Evolutionary conservation across 805 yeast genomes (phyloP).

Genomic region (Metschnikowia amazonensis): DNA sequence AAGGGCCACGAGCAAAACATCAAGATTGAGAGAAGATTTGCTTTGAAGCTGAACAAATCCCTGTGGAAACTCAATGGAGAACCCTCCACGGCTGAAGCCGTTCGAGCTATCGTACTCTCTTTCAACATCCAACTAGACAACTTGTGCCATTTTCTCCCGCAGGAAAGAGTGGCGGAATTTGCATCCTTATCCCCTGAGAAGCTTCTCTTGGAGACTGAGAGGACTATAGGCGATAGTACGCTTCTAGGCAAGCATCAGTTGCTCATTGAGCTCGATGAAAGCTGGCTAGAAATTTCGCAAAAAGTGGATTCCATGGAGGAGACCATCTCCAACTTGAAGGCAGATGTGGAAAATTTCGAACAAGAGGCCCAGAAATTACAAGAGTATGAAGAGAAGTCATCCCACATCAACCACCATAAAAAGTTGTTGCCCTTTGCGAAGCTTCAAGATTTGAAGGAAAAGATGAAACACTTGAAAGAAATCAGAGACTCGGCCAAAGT

Average conservation of each 20-base stretch:
- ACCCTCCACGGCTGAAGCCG: slow-evolving; percentile 38
- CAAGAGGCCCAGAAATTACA: slow-evolving; percentile 46
- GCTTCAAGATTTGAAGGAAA: slow-evolving; percentile 34
- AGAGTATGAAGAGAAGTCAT: slow-evolving; percentile 43
- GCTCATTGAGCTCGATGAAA: slow-evolving; percentile 50
- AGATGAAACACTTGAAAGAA: slow-evolving; percentile 29
- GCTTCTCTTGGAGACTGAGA: slow-evolving; percentile 69
- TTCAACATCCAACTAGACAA: slow-evolving; percentile 85
- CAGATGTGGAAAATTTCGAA: slow-evolving; percentile 37
- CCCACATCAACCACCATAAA: slow-evolving; percentile 35
- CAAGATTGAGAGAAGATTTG: slow-evolving; percentile 45
- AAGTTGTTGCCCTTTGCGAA: slow-evolving; percentile 41
- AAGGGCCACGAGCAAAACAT: slow-evolving; percentile 30
- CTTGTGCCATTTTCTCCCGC: slow-evolving; percentile 91
- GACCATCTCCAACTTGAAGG: slow-evolving; percentile 30
- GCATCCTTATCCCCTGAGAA: slow-evolving; percentile 76
- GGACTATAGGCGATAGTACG: slow-evolving; percentile 67
- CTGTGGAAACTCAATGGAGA: slow-evolving; percentile 49
- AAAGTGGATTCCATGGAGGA: slow-evolving; percentile 26
- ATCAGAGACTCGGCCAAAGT: slow-evolving; percentile 35
- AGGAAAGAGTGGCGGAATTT: slow-evolving; percentile 90
- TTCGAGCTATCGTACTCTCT: slow-evolving; percentile 42
- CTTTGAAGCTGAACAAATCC: slow-evolving; percentile 37
- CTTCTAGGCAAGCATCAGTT: slow-evolving; percentile 54
- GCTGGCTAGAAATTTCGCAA: slow-evolving; percentile 25